phyloP scores from a whole-genome alignment of 805 yeast genomes.

The Wickerhamiella kazuoi region DNA sequence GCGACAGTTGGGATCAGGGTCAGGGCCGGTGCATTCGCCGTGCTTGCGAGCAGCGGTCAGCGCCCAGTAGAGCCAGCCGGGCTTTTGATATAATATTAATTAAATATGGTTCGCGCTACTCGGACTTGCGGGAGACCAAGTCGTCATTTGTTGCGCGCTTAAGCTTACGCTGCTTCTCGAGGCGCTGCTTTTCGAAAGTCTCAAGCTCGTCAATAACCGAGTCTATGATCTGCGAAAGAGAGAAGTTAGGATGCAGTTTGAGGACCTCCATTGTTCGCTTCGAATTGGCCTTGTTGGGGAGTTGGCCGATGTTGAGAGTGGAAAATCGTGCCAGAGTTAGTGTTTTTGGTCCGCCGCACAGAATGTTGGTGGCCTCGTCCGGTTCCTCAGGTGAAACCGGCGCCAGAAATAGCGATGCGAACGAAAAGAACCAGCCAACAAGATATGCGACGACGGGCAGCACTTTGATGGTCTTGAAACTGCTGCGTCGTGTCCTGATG shows the following conservation, averaged over 20 bases:
- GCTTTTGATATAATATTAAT: too few species aligned
- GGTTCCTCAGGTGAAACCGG: constrained; percentile 5
- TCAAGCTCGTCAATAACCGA: constrained; percentile 10
- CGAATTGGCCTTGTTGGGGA: constrained; percentile 11
- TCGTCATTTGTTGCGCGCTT: not conserved
- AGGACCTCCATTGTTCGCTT: constrained; percentile 10
- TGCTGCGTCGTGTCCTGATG: constrained; percentile 6
- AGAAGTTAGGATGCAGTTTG: constrained; percentile 10
- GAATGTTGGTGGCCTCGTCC: constrained; percentile 1
- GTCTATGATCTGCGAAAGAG: constrained; percentile 13
- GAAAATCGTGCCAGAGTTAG: constrained; percentile 15
- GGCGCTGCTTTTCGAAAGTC: not conserved
- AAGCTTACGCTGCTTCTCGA: not conserved
- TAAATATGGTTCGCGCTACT: too few species aligned
- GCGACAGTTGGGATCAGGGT: too few species aligned
- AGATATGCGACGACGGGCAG: constrained; percentile 13
- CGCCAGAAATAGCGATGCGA: constrained; percentile 4
- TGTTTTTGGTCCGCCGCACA: constrained; percentile 7
- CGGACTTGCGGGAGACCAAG: not conserved
- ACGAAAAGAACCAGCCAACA: constrained; percentile 7
- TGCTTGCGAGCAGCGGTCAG: too few species aligned
- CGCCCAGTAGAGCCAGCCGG: too few species aligned
- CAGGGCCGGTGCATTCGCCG: too few species aligned
- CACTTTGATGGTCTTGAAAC: constrained; percentile 7
- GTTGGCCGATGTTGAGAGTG: constrained; percentile 14